These are phyloP conservation scores for Blastomyces emzantsi DNA, from an alignment of 2,329 filamentous ascomycete genomes.

Conservation along the genomic window DNA sequence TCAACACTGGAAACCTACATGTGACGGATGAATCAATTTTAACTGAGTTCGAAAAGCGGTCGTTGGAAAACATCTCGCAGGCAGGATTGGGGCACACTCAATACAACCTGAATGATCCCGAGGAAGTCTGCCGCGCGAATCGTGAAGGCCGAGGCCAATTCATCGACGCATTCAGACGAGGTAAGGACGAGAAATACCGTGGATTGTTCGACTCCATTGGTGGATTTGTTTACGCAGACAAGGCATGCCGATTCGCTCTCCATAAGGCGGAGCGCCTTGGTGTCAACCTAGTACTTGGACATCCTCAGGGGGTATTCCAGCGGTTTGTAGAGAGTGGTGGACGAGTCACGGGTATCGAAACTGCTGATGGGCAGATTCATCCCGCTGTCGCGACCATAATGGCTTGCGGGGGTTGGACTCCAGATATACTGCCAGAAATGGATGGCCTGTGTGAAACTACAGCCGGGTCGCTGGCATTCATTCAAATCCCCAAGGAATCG, in stretches of 20 bases:
- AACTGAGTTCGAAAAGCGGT: conserved; percentile 30
- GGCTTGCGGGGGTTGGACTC: conserved; percentile 41
- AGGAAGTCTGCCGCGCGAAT: conserved; percentile 23
- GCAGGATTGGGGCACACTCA: conserved; percentile 30
- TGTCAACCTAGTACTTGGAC: conserved; percentile 36
- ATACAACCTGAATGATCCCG: conserved; percentile 25
- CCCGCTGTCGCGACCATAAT: conserved; percentile 30
- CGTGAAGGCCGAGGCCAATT: conserved; percentile 24
- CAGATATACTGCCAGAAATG: conserved; percentile 33
- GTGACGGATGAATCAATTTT: neutral
- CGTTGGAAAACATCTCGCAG: conserved; percentile 29
- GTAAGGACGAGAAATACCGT: conserved; percentile 18
- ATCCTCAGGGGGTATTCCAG: conserved; percentile 25
- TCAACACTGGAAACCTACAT: conserved; percentile 27
- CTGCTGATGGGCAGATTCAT: conserved; percentile 30
- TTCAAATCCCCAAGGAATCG: conserved; percentile 36
- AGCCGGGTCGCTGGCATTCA: conserved; percentile 38
- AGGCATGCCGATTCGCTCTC: conserved; percentile 40
- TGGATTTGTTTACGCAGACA: conserved; percentile 40
- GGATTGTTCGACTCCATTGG: conserved; percentile 42
- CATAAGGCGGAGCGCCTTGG: conserved; percentile 36
- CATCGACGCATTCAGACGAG: conserved; percentile 31
- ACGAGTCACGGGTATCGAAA: conserved; percentile 29
- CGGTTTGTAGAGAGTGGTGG: conserved; percentile 17
- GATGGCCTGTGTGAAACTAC: conserved; percentile 42